Evolutionary conservation across 2,329 filamentous ascomycete species (phyloP).

Genomic region (Teratosphaeria epicoccoides): DNA sequence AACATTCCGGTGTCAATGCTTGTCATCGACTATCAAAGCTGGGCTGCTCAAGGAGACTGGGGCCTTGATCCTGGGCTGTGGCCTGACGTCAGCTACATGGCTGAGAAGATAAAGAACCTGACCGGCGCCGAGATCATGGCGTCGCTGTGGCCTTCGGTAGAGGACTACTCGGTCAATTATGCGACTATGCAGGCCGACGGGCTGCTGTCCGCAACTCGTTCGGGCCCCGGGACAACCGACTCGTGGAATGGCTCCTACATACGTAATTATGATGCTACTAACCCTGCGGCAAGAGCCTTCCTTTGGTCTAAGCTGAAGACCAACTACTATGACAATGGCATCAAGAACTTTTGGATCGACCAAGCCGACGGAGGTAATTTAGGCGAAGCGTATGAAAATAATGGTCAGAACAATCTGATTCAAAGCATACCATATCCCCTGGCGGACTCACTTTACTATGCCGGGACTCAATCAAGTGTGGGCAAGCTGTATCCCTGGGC

Average conservation of each 20-base stretch:
- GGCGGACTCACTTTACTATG: constrained; percentile 21
- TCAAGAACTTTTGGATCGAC: constrained; percentile 28
- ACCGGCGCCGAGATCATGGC: constrained; percentile 27
- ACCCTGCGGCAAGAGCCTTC: constrained; percentile 21
- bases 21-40: constrained; percentile 24
- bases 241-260: constrained; percentile 25
- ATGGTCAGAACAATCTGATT: constrained; percentile 22
- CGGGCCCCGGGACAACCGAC: constrained; percentile 21
- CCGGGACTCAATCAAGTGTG: constrained; percentile 19
- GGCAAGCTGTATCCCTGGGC: constrained; percentile 25
- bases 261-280: constrained; percentile 24
- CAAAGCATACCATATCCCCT: constrained; percentile 23
- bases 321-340: constrained; percentile 25
- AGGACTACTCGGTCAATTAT: constrained; percentile 21
- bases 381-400: constrained; percentile 30
- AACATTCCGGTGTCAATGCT: constrained; percentile 24
- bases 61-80: constrained; percentile 21
- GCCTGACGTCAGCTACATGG: constrained; percentile 22
- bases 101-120: constrained; percentile 19
- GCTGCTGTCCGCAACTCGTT: constrained; percentile 18
- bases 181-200: constrained; percentile 19
- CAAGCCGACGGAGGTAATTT: constrained; percentile 28
- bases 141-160: constrained; percentile 24
- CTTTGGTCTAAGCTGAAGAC: constrained; percentile 20
- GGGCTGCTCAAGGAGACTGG: constrained; percentile 25